Conservation (phyloP, 208 protist genomes). For the Leishmania gerbilli region DNA sequence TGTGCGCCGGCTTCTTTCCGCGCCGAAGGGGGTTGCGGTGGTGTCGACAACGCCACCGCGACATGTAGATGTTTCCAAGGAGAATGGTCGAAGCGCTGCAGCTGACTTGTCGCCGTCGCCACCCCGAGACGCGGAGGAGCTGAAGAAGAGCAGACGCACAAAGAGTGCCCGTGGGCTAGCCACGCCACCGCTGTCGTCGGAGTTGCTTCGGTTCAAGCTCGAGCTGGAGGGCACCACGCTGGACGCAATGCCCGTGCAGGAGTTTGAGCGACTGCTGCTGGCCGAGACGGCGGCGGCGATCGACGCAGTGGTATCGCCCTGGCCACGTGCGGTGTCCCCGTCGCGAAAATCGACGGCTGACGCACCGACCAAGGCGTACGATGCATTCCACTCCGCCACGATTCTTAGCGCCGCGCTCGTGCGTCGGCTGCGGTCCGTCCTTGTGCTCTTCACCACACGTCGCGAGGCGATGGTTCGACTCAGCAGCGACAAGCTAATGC, state of each 20-base stretch:
- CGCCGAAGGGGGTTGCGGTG: slow-evolving; percentile 11
- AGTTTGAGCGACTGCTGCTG: slow-evolving; percentile 50
- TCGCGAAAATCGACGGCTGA: not conserved
- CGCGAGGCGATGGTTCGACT: slow-evolving; percentile 48
- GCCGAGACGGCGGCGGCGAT: slow-evolving; percentile 41
- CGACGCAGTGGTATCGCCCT: slow-evolving; percentile 21
- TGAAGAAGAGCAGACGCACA: slow-evolving; percentile 8
- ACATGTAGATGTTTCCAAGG: not conserved
- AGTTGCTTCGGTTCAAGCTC: slow-evolving; percentile 58
- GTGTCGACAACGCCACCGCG: not conserved
- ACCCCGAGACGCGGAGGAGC: not conserved
- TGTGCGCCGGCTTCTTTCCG: slow-evolving; percentile 17
- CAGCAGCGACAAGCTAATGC: slow-evolving; percentile 63
- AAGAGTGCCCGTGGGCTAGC: not conserved
- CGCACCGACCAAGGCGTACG: slow-evolving; percentile 6
- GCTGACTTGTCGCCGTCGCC: not conserved
- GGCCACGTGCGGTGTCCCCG: not conserved
- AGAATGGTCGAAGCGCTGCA: not conserved
- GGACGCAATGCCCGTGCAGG: slow-evolving; percentile 47
- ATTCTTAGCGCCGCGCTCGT: slow-evolving; percentile 53
- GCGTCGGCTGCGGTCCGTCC: slow-evolving; percentile 46
- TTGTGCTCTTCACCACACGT: slow-evolving; percentile 69
- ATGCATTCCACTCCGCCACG: slow-evolving; percentile 49
- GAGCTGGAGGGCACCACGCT: slow-evolving; percentile 62
- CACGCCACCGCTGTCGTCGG: not conserved